Evolutionary conservation across 345 rosid genomes (phyloP).

Genomic region (Eucalyptus cladocalyx): DNA sequence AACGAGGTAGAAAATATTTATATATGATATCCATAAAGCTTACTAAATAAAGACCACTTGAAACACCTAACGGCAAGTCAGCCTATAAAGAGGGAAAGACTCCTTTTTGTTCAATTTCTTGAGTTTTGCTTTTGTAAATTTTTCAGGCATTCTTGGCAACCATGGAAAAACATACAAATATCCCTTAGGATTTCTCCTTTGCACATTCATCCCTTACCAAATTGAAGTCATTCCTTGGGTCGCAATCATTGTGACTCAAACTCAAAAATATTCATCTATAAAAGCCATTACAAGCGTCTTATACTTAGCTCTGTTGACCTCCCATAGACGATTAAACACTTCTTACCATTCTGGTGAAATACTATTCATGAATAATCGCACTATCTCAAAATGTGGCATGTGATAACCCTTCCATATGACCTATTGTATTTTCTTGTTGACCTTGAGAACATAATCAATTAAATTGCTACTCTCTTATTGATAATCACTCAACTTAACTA

Average conservation of each 20-base stretch:
- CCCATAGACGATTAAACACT: accelerated
- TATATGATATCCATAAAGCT: too few species aligned
- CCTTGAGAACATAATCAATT: accelerated
- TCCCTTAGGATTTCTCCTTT: too few species aligned
- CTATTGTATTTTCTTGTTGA: too few species aligned
- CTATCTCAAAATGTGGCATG: accelerated
- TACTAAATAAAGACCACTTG: too few species aligned
- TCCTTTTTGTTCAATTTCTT: too few species aligned
- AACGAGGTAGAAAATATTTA: too few species aligned
- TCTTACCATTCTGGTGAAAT: accelerated
- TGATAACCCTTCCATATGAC: too few species aligned
- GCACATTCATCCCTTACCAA: accelerated
- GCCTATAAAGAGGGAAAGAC: accelerated
- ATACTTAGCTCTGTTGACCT: accelerated
- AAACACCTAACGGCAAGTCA: accelerated
- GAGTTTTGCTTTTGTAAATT: too few species aligned
- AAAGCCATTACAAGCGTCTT: too few species aligned
- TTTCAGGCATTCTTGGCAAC: accelerated
- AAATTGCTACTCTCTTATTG: accelerated
- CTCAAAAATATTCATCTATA: too few species aligned
- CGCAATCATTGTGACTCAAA: accelerated
- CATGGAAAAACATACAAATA: accelerated
- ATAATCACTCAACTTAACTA: accelerated
- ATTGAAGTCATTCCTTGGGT: too few species aligned
- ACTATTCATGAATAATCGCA: accelerated